Evolutionary conservation across 164 flowering plant genomes (phyloP).

Genomic region (Hamamelis virginiana): DNA sequence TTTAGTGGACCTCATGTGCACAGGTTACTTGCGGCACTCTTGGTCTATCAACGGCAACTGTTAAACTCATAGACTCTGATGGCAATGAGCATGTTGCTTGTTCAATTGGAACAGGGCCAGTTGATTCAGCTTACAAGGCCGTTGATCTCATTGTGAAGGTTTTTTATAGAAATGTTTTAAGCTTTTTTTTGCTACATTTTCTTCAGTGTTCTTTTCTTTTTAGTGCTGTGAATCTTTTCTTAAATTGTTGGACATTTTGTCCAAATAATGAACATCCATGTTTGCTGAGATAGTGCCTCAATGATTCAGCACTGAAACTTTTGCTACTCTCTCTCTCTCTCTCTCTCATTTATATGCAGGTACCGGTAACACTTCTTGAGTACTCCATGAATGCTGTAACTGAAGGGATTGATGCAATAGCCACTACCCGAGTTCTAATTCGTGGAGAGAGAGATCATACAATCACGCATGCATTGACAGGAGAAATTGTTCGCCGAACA

Average conservation of each 20-base stretch:
- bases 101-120: slow-evolving; percentile 92
- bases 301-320: not conserved
- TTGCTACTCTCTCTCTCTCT: not conserved
- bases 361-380: slow-evolving; percentile 75
- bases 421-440: slow-evolving; percentile 78
- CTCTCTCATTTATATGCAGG: slow-evolving; percentile 35
- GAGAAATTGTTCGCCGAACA: slow-evolving; percentile 51
- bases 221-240: too few relatives aligned
- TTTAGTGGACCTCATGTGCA: slow-evolving; percentile 15
- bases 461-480: slow-evolving; percentile 52
- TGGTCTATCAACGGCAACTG: slow-evolving; percentile 93
- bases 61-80: slow-evolving; percentile 61
- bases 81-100: slow-evolving; percentile 79
- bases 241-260: not conserved
- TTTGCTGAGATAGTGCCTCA: not conserved
- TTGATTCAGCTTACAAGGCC: slow-evolving; percentile 96
- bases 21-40: slow-evolving; percentile 95
- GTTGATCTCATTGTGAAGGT: slow-evolving; percentile 89
- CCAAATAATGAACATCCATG: not conserved
- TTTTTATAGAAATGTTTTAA: not conserved
- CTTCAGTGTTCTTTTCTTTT: not conserved
- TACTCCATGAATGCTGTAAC: slow-evolving; percentile 83
- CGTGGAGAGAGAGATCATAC: slow-evolving; percentile 49
- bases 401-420: slow-evolving; percentile 98
- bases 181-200: not conserved